Evolutionary conservation across 2,329 filamentous ascomycete genomes (phyloP), one percentile per base, ranked within the genome.

Genomic region (Cercospora sojina): DNA sequence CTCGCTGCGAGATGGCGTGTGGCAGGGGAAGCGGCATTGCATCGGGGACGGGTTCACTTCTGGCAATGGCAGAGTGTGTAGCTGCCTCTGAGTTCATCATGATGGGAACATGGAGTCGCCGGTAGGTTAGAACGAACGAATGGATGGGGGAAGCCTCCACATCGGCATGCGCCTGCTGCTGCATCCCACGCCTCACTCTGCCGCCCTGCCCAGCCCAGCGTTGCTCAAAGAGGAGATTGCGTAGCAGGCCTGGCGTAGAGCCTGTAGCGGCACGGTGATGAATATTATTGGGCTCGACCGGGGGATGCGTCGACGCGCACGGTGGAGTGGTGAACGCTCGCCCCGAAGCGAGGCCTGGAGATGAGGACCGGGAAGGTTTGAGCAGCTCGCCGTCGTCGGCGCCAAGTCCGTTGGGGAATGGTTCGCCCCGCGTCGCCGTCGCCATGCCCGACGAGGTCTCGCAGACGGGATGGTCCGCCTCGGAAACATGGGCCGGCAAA

Each of bases 211-310:
- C 51, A n/a, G 25, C 25, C 27, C 51, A 18, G 12, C 10, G 29
- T n/a, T 29, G 32, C 57, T 43, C 57, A 47, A 43, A 41, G 57
- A 58, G 56, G 56, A 59, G 38, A 59, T 59, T 59, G 57, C 57
- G 57, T 41, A n/a, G 35, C 57, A 59, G 20, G 23, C 18, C 31
- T 13, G 35, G 35, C n/a, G 16, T 31, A 8, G 29, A 16, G n/a
- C n/a, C n/a, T n/a, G n/a, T n/a, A n/a, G n/a, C n/a, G 35, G 35
- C 35, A 41, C 16, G n/a, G 35, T n/a, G 16, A 16, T n/a, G 16
- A 16, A 41, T 41, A 41, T 41, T 8, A 41, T 41, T 41, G 35
- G 35, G 35, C 35, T 41, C 35, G 35, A 41, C 35, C 23, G 13
- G 20, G 43, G 43, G 8, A 23, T 23, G 43, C 43, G 25, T 29